These are phyloP conservation scores for Pichia sporocuriosa DNA, from an alignment of 805 yeast genomes.

Conservation along the genomic window DNA sequence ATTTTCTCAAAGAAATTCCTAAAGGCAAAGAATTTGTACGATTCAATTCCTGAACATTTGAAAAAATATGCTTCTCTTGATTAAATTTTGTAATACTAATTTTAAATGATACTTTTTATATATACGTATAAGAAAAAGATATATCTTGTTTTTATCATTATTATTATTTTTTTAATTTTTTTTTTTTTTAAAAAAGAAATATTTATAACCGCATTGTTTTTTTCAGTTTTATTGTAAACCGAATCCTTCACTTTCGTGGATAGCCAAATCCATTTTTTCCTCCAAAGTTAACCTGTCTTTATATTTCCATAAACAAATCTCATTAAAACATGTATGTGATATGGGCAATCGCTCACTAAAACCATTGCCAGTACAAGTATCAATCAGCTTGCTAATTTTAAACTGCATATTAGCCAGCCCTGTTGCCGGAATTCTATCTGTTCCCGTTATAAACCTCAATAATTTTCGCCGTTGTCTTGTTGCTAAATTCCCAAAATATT, in stretches of 20 bases:
- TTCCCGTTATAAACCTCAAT: conserved; percentile 77
- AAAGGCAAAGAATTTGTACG: conserved; percentile 56
- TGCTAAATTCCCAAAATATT: conserved; percentile 45
- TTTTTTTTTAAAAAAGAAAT: not conserved
- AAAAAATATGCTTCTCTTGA: conserved; percentile 56
- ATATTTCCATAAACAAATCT: conserved; percentile 71
- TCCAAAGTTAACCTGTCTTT: conserved; percentile 44
- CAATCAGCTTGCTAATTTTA: conserved; percentile 47
- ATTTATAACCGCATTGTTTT: no score
- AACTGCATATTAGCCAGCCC: conserved; percentile 75
- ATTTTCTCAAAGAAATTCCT: conserved; percentile 77
- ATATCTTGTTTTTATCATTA: not conserved
- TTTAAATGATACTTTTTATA: not conserved
- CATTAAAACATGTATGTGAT: conserved; percentile 95
- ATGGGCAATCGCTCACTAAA: conserved; percentile 55
- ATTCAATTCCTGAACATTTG: conserved; percentile 62
- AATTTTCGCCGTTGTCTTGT: conserved; percentile 51
- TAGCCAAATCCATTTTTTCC: conserved; percentile 57
- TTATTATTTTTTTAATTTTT: not conserved
- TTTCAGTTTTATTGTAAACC: conserved; percentile 40
- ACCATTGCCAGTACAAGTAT: conserved; percentile 14
- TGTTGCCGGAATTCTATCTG: conserved; percentile 88
- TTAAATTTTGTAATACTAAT: conserved; percentile 13
- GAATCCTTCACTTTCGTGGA: conserved; percentile 80
- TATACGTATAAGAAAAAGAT: not conserved